Percentiles rank a stretch among this genome's conserved stretches.
phyloP scores from a whole-genome alignment of 768 basidiomycete species.

The Boletus reticuloceps region DNA sequence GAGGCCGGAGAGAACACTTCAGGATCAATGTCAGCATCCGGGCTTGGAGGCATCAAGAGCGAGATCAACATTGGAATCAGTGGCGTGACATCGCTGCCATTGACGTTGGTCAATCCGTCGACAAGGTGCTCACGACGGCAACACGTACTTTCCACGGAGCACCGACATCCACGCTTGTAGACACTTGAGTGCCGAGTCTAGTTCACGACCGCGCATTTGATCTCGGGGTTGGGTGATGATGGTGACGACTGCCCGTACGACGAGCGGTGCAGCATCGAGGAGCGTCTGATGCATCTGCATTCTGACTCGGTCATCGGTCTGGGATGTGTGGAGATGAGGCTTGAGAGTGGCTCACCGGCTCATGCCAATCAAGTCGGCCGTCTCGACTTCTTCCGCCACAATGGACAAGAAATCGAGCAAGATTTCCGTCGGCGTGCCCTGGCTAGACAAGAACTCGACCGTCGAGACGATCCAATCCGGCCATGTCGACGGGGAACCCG shows the following conservation, averaged over 20 bases:
- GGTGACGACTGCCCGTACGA: slow-evolving; percentile 62
- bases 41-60: slow-evolving; percentile 33
- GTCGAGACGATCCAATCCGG: slow-evolving; percentile 73
- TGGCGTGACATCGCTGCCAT: slow-evolving; percentile 61
- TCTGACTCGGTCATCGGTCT: slow-evolving; percentile 36
- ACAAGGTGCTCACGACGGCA: neutral
- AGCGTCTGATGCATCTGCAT: slow-evolving; percentile 63
- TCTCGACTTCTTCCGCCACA: slow-evolving; percentile 76
- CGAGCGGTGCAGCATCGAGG: slow-evolving; percentile 64
- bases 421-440: slow-evolving; percentile 56
- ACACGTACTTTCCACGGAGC: slow-evolving; percentile 62
- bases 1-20: slow-evolving; percentile 60
- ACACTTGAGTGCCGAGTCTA: slow-evolving; percentile 73
- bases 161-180: slow-evolving; percentile 80
- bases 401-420: slow-evolving; percentile 79
- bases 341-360: slow-evolving; percentile 56
- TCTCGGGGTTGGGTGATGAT: slow-evolving; percentile 46
- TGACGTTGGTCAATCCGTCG: neutral
- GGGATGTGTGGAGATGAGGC: neutral
- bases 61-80: slow-evolving; percentile 65
- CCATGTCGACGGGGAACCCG: slow-evolving; percentile 59
- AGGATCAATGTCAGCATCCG: slow-evolving; percentile 41
- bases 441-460: slow-evolving; percentile 57
- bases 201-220: slow-evolving; percentile 39
- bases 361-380: slow-evolving; percentile 70